Conservation (phyloP, 2,329 filamentous ascomycete genomes). For the Ceratocystis colombiana region DNA sequence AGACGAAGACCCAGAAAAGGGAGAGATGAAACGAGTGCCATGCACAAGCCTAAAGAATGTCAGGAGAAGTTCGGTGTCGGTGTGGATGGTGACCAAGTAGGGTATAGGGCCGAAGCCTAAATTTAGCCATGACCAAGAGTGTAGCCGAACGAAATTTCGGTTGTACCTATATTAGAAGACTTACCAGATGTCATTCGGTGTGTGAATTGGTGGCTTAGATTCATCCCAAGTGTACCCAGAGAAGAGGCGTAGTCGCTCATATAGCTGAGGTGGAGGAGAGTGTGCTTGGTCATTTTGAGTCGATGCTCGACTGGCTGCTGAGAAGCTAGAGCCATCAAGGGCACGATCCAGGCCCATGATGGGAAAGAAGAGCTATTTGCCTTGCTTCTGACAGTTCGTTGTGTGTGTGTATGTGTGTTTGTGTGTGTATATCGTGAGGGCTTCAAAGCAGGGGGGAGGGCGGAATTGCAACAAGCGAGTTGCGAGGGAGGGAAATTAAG, state of each 20-base stretch:
- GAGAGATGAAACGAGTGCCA: constrained; percentile 46
- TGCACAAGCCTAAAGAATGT: constrained; percentile 48
- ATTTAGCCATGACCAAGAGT: too few species aligned
- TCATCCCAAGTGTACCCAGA: constrained; percentile 71
- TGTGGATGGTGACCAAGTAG: neutral
- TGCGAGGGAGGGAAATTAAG: neutral
- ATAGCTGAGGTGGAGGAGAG: constrained; percentile 53
- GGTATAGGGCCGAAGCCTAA: neutral
- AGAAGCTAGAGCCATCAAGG: constrained; percentile 23
- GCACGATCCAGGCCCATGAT: constrained; percentile 23
- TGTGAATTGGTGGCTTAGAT: constrained; percentile 46
- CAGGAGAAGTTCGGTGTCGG: neutral
- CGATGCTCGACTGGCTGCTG: constrained; percentile 9
- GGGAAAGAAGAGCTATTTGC: neutral
- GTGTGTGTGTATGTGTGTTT: neutral
- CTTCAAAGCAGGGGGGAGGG: neutral
- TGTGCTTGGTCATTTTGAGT: constrained; percentile 19
- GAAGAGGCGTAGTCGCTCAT: constrained; percentile 62
- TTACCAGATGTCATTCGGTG: constrained; percentile 82
- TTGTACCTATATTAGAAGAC: constrained; percentile 23
- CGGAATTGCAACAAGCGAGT: neutral
- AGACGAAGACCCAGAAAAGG: constrained; percentile 39
- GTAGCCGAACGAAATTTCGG: neutral
- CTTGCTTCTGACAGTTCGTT: neutral
- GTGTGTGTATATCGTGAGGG: neutral